phyloP scores from a whole-genome alignment of 1,284 basidiomycete species.

The Naganishia liquefaciens region DNA sequence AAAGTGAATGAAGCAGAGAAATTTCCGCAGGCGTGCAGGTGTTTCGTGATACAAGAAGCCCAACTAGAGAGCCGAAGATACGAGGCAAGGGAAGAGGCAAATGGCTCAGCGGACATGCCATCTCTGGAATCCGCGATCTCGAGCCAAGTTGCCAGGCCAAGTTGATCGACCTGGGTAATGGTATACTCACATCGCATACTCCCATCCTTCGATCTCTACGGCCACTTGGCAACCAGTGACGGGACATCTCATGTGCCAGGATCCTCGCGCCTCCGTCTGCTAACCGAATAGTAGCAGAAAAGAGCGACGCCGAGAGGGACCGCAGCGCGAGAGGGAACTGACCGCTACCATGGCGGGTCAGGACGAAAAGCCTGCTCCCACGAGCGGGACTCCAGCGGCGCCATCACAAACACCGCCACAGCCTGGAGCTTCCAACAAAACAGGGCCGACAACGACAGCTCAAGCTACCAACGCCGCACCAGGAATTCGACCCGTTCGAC shows the following conservation, averaged over 20 bases:
- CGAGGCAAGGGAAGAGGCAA: too few relatives aligned
- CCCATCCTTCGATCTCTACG: background rate
- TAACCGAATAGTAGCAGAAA: background rate
- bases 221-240: background rate
- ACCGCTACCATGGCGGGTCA: constrained; percentile 21
- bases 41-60: too few relatives aligned
- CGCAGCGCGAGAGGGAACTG: background rate
- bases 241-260: background rate
- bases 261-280: background rate
- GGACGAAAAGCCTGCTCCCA: constrained; percentile 15
- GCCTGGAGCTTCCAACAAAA: background rate
- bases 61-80: too few relatives aligned
- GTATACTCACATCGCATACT: background rate
- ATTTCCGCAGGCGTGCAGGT: too few relatives aligned
- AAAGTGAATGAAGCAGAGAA: too few relatives aligned
- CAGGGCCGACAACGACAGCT: background rate
- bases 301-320: constrained; percentile 1
- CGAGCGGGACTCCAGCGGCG: background rate
- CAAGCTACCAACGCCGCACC: constrained; percentile 7
- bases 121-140: too few relatives aligned
- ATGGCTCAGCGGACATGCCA: too few relatives aligned
- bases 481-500: constrained; percentile 16
- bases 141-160: background rate
- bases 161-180: background rate
- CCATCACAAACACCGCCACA: background rate